These are phyloP conservation scores for Aspergillus diversus DNA, from an alignment of 495 filamentous ascomycete species.

Conservation along the genomic window DNA sequence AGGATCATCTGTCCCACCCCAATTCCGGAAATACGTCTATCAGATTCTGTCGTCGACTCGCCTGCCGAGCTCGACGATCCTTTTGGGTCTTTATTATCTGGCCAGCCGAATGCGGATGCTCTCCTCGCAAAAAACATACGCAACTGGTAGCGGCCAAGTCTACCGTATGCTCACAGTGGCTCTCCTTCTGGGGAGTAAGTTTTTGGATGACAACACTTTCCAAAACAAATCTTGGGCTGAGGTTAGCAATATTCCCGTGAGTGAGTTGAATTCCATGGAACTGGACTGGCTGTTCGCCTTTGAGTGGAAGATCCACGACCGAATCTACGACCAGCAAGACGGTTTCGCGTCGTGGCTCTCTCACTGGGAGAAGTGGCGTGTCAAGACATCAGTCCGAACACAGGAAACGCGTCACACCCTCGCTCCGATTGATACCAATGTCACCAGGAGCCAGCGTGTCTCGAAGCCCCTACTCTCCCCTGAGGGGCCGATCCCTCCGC, in stretches of 20 bases:
- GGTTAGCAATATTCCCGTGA: slow-evolving; percentile 88
- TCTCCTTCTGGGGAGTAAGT: slow-evolving; percentile 93
- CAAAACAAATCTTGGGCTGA: slow-evolving; percentile 99
- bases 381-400: slow-evolving; percentile 59
- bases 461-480: slow-evolving; percentile 53
- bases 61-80: slow-evolving; percentile 91
- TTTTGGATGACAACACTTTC: slow-evolving; percentile 98
- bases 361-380: slow-evolving; percentile 82
- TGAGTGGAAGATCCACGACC: slow-evolving; percentile 84
- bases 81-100: slow-evolving; percentile 90
- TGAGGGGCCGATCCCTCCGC: slow-evolving; percentile 52
- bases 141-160: slow-evolving; percentile 69
- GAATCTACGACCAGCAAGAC: slow-evolving; percentile 73
- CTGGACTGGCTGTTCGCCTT: slow-evolving; percentile 88
- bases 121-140: slow-evolving; percentile 58
- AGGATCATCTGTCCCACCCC: slow-evolving; percentile 65
- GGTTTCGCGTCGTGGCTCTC: slow-evolving; percentile 82
- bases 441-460: slow-evolving; percentile 50
- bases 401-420: slow-evolving; percentile 61
- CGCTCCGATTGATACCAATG: slow-evolving; percentile 71
- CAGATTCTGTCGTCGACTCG: slow-evolving; percentile 94
- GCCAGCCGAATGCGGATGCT: slow-evolving; percentile 79
- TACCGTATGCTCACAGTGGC: slow-evolving; percentile 91
- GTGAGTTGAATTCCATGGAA: slow-evolving; percentile 88
- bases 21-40: slow-evolving; percentile 93